Percentiles rank a stretch among this genome's conserved stretches.
Evolutionary conservation across 2,329 filamentous ascomycete species (phyloP).

Genomic region (Arthrobotrys sinensis): DNA sequence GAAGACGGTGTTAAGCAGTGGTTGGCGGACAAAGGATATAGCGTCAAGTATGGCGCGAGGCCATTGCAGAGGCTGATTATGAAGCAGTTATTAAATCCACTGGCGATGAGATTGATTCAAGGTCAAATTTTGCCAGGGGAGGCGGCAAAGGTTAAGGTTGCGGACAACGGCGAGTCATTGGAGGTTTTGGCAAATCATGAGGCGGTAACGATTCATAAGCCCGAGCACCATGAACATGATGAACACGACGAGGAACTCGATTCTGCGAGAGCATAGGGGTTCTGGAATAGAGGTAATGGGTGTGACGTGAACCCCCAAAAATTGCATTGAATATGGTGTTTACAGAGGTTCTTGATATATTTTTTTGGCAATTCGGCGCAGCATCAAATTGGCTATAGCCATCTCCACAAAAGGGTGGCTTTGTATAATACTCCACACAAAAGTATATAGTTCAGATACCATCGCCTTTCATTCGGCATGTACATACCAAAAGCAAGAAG

Average conservation of each 20-base stretch:
- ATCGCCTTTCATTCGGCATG: slow-evolving; percentile 27
- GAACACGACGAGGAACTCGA: slow-evolving; percentile 26
- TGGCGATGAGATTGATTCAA: slow-evolving; percentile 92
- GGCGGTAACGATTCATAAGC: slow-evolving; percentile 32
- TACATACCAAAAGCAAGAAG: slow-evolving; percentile 16
- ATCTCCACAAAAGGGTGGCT: neutral
- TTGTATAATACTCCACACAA: slow-evolving; percentile 37
- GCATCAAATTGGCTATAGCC: neutral
- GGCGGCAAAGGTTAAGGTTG: slow-evolving; percentile 79
- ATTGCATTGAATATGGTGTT: slow-evolving; percentile 12
- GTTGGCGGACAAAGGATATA: slow-evolving; percentile 91
- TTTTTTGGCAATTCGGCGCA: slow-evolving; percentile 19
- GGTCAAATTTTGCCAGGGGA: slow-evolving; percentile 85
- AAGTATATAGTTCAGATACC: slow-evolving; percentile 38
- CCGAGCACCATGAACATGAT: slow-evolving; percentile 2
- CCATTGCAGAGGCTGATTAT: slow-evolving; percentile 92
- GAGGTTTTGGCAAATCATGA: slow-evolving; percentile 68
- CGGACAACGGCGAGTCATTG: slow-evolving; percentile 74
- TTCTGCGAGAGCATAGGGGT: slow-evolving; percentile 16
- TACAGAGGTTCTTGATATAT: neutral
- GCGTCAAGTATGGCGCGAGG: slow-evolving; percentile 89
- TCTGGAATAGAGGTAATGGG: too few relatives aligned
- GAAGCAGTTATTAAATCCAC: slow-evolving; percentile 87
- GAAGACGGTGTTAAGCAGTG: slow-evolving; percentile 82
- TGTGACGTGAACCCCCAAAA: neutral